Evolutionary conservation across 1,284 basidiomycete genomes (phyloP).

Genomic region (Xerocomus nothofagi): DNA sequence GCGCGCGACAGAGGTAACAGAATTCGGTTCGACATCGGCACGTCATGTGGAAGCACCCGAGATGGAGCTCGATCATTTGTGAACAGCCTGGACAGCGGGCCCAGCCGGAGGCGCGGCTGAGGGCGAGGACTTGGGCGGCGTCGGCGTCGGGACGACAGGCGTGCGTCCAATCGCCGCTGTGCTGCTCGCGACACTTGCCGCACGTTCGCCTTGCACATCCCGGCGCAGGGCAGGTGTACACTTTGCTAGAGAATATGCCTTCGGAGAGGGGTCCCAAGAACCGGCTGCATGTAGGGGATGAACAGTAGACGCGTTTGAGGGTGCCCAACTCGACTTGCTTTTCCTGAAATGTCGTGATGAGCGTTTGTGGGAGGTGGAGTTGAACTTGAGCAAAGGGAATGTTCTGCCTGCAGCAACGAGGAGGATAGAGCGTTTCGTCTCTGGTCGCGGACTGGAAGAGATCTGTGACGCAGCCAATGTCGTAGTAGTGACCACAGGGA

Average conservation of each 20-base stretch:
- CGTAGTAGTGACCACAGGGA: constrained; percentile 44
- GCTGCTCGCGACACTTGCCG: constrained; percentile 34
- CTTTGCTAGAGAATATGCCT: constrained; percentile 2
- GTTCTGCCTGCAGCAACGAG: constrained; percentile 42
- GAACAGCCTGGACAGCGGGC: constrained; percentile 44
- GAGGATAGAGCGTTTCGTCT: constrained; percentile 47
- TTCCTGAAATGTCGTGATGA: constrained; percentile 29
- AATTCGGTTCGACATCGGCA: constrained; percentile 47
- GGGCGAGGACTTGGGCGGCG: constrained; percentile 32
- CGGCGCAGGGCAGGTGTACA: constrained; percentile 25
- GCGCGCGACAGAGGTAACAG: constrained; percentile 43
- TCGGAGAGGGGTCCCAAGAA: constrained; percentile 42
- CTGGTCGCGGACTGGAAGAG: constrained; percentile 40
- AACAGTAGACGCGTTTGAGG: constrained; percentile 45
- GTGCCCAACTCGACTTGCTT: constrained; percentile 40
- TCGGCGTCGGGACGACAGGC: constrained; percentile 32
- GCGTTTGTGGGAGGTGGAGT: constrained; percentile 27
- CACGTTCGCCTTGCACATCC: constrained; percentile 37
- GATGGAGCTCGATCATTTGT: constrained; percentile 42
- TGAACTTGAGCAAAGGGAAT: constrained; percentile 35
- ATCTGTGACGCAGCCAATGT: constrained; percentile 38
- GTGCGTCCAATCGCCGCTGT: constrained; percentile 20
- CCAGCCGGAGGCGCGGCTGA: constrained; percentile 40
- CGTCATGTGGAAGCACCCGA: constrained; percentile 49
- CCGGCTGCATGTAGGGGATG: constrained; percentile 38